phyloP scores from a whole-genome alignment of 768 basidiomycete species.

The Baorangia bicolor region DNA sequence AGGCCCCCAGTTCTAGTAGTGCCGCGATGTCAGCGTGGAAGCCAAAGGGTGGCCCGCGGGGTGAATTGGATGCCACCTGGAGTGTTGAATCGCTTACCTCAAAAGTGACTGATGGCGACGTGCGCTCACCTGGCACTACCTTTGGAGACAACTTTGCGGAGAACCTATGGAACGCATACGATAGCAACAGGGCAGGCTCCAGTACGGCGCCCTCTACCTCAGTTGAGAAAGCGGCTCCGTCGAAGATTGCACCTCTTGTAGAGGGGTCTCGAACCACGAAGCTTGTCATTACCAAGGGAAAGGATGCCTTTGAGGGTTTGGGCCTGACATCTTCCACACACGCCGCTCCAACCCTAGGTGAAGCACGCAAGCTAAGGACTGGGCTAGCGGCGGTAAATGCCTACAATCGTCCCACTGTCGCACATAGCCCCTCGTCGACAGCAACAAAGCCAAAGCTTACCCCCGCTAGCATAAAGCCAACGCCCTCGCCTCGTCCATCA shows the following conservation, averaged over 20 bases:
- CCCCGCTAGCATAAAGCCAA: conserved; percentile 17
- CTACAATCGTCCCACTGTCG: conserved; percentile 24
- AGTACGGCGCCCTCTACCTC: background rate
- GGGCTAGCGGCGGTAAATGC: conserved; percentile 58
- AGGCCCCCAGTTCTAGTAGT: conserved; percentile 28
- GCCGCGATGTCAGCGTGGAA: conserved; percentile 29
- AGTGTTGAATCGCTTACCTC: conserved; percentile 29
- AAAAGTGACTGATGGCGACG: conserved; percentile 23
- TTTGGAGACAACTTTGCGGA: conserved; percentile 72
- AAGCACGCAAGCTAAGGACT: conserved; percentile 70
- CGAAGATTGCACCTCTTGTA: conserved; percentile 25
- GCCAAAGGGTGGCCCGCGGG: conserved; percentile 20
- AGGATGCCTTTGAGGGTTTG: conserved; percentile 80
- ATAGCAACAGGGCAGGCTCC: conserved; percentile 24
- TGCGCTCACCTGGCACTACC: conserved; percentile 24
- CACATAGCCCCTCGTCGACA: conserved; percentile 15
- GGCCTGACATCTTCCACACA: conserved; percentile 48
- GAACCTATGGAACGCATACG: conserved; percentile 54
- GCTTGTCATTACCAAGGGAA: conserved; percentile 39
- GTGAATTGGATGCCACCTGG: conserved; percentile 42
- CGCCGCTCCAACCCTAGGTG: conserved; percentile 67
- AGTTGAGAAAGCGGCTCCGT: conserved; percentile 16
- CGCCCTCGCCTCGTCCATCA: conserved; percentile 33
- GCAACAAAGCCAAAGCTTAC: conserved; percentile 21
- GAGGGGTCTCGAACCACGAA: conserved; percentile 34